These are phyloP conservation scores for Helichrysum umbraculigerum DNA, from an alignment of 129 eudicot genomes.

Conservation along the genomic window DNA sequence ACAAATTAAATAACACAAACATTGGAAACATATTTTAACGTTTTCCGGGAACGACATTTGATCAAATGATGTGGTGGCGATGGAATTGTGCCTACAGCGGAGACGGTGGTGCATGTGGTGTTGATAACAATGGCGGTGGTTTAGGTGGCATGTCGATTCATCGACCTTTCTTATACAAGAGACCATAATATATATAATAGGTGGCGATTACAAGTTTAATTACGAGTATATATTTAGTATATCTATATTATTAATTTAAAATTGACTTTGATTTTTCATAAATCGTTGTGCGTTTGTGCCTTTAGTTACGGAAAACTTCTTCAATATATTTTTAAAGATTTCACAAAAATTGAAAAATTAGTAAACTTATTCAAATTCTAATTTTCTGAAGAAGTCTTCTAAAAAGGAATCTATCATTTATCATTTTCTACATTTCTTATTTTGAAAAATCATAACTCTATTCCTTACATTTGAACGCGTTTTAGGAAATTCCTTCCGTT, in stretches of 20 bases:
- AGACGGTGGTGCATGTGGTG: slow-evolving; percentile 44
- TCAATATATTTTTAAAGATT: too few species aligned
- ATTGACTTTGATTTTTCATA: not conserved
- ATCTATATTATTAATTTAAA: too few species aligned
- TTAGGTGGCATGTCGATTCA: slow-evolving; percentile 41
- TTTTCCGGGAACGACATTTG: not conserved
- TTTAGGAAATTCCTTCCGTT: too few species aligned
- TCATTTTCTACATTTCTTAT: too few species aligned
- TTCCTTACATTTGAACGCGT: too few species aligned
- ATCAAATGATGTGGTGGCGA: slow-evolving; percentile 10
- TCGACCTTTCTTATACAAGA: not conserved
- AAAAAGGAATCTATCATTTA: too few species aligned
- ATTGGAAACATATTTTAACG: slow-evolving; percentile 18
- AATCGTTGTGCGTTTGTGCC: not conserved
- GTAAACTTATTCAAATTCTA: too few species aligned
- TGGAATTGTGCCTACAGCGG: slow-evolving; percentile 32
- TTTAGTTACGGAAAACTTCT: too few species aligned
- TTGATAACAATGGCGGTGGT: slow-evolving; percentile 34
- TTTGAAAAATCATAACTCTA: too few species aligned
- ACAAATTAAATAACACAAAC: slow-evolving; percentile 32
- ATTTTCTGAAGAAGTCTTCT: too few species aligned
- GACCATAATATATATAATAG: slow-evolving; percentile 15
- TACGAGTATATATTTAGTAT: too few species aligned
- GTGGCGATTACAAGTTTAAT: slow-evolving; percentile 30
- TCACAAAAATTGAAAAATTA: too few species aligned